Evolutionary conservation across 2,329 filamentous ascomycete species (phyloP).

Genomic region (Neofusicoccum cordaticola): DNA sequence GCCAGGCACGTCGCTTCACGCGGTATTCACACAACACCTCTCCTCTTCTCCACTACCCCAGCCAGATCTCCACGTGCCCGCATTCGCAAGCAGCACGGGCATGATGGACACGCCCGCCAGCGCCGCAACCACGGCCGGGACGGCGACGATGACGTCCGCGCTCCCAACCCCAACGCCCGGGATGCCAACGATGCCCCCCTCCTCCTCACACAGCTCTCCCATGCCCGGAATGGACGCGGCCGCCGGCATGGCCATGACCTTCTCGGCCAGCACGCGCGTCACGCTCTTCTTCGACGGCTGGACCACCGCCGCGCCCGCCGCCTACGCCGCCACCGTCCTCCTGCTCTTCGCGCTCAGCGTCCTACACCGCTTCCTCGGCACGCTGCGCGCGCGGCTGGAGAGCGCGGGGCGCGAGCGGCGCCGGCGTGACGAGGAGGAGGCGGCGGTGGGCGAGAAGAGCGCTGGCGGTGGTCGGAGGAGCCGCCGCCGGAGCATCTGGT

Average conservation of each 20-base stretch:
- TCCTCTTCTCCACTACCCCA: background rate
- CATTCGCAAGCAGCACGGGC: background rate
- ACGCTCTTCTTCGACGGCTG: conserved; percentile 30
- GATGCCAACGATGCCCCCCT: background rate
- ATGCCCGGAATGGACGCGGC: too few species aligned
- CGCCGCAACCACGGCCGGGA: background rate
- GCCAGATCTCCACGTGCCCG: too few species aligned
- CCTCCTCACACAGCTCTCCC: too few species aligned
- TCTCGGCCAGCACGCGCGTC: conserved; percentile 27
- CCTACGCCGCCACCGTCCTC: conserved; percentile 27
- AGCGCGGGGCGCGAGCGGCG: background rate
- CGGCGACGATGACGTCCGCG: background rate
- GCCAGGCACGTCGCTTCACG: too few species aligned
- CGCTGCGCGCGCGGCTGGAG: conserved; percentile 28
- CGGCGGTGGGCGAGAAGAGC: background rate
- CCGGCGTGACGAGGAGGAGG: background rate
- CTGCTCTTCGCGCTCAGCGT: conserved; percentile 30
- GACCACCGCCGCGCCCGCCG: conserved; percentile 26
- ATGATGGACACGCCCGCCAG: background rate
- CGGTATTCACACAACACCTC: background rate
- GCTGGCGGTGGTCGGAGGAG: background rate
- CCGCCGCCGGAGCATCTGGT: background rate
- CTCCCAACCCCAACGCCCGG: background rate
- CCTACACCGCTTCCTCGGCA: conserved; percentile 31
- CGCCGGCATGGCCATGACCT: conserved; percentile 27